Evolutionary conservation across 768 basidiomycete genomes (phyloP), one percentile per base, ranked within the genome.

Genomic region (Termitomyces sp.): DNA sequence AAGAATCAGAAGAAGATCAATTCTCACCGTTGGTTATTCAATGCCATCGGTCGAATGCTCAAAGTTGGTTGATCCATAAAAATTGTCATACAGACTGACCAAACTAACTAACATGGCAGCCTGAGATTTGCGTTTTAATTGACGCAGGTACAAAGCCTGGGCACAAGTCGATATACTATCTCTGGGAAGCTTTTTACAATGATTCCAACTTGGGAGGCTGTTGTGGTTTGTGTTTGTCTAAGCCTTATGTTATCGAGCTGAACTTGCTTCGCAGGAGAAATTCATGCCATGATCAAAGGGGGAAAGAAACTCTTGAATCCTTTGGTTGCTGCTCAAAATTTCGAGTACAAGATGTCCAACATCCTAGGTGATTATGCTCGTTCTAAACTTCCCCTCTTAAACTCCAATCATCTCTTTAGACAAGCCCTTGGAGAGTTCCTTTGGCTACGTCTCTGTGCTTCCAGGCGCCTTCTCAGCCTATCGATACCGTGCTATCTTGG

Each of bases 271-370:
- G 26, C 56, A 78, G 76, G 78, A 65, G 94, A 96, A 79, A 95
- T 96, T 64, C 91, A 95, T 63, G 95, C 95, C 61, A 96, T 96
- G 95, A 91, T 96, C 67, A 85, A 94, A 71, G 92, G 93, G 16
- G 94, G 94, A 47, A 87, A 73, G 73, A 97, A 97, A 72, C 83
- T 98, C 28, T 71, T 98, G 61, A 98, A 98, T 68, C 95, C 93
- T 20, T 76, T 95, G 51, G 83, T 98, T 33, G 95, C 95, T 8
- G 94, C 95, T 16, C 95, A 98, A 72, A 97, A 98, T 74, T 95
- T 95, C 66, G 94, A 95, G 75, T 97, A 97, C 77, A 97, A 94
- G 76, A 96, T 98, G 92, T 95, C 93, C 48, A 97, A 98, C 74
- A 97, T 98, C 68, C 79, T 98, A 32, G 90, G 88, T 86, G 64